Evolutionary conservation across 768 basidiomycete species (phyloP), one percentile per base, ranked within the genome.

Genomic region (Pleurotus tuber-regium): DNA sequence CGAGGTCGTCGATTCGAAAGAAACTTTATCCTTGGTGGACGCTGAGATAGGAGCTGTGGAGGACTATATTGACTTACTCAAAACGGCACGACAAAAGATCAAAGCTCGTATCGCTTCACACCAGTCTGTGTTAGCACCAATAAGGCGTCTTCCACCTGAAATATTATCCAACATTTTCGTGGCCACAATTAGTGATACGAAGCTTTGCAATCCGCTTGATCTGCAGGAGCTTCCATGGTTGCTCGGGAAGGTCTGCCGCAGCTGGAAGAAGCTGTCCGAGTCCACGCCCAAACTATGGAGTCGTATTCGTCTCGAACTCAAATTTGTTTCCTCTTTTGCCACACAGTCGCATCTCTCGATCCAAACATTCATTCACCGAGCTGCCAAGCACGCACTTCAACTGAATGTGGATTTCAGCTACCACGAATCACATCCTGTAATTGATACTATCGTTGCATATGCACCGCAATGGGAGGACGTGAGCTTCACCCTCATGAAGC

Each of bases 401-500:
- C 31, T 48, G 21, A 12, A 19, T 18, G 21, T 48, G 4, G 46
- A 48, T 23, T 48, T 48, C 9, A 48, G 46, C 18, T 35, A 48
- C 31, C 31, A 48, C 46, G 46, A 48, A 16, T 14, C 46, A 19
- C 46, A 48, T 24, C 46, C 46, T 29, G 21, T 35, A 12, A 48
- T 48, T 21, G 31, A 48, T 19, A 9, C 23, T 21, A 31, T 48
- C 31, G 35, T 21, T 19, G 46, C 46, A 6, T 35, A 23, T 8
- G 29, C 46, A 11, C 16, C 46, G 7, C 46, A 36, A 19, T 48
- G 46, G 46, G 30, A 48, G 35, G 46, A 48, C 21, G 46, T 48
- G 9, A 48, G 46, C 30, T n/a, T 48, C 29, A 48, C 46, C 11
- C 30, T 48, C 28, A 48, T 48, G 46, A 48, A 48, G n/a, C 29